phyloP scores from a whole-genome alignment of 768 basidiomycete genomes.

The Myochromella boudieri region DNA sequence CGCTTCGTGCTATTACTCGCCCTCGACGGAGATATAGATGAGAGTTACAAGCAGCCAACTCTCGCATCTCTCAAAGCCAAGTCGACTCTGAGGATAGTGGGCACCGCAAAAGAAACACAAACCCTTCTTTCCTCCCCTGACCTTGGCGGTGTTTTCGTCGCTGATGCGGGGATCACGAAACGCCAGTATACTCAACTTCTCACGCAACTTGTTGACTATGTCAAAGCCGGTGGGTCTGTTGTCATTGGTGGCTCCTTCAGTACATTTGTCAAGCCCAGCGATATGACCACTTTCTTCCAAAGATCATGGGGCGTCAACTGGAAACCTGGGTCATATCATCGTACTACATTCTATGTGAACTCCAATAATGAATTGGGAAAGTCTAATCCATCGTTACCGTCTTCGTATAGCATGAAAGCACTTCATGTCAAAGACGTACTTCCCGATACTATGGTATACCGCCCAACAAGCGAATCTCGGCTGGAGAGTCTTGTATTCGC shows the following conservation, averaged over 20 bases:
- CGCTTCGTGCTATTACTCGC: slow-evolving; percentile 30
- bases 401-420: slow-evolving; percentile 43
- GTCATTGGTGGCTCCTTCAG: slow-evolving; percentile 36
- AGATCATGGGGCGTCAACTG: slow-evolving; percentile 33
- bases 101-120: slow-evolving; percentile 18
- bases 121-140: slow-evolving; percentile 24
- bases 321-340: slow-evolving; percentile 38
- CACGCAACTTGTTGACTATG: slow-evolving; percentile 34
- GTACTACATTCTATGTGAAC: slow-evolving; percentile 36
- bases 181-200: slow-evolving; percentile 21
- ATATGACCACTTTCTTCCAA: slow-evolving; percentile 28
- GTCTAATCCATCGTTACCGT: slow-evolving; percentile 25
- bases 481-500: slow-evolving; percentile 27
- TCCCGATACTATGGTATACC: slow-evolving; percentile 32
- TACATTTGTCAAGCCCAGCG: slow-evolving; percentile 20
- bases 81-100: slow-evolving; percentile 19
- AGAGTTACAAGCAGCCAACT: slow-evolving; percentile 24
- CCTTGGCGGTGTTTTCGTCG: slow-evolving; percentile 33
- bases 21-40: slow-evolving; percentile 23
- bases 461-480: slow-evolving; percentile 21
- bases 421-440: slow-evolving; percentile 31
- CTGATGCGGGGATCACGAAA: slow-evolving; percentile 32
- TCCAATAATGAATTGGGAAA: slow-evolving; percentile 26
- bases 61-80: slow-evolving; percentile 25
- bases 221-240: slow-evolving; percentile 35